Percentiles rank a stretch among this genome's conserved stretches.
phyloP scores from a whole-genome alignment of 2,329 filamentous ascomycete species.

The Hymenoscyphus occultus region DNA sequence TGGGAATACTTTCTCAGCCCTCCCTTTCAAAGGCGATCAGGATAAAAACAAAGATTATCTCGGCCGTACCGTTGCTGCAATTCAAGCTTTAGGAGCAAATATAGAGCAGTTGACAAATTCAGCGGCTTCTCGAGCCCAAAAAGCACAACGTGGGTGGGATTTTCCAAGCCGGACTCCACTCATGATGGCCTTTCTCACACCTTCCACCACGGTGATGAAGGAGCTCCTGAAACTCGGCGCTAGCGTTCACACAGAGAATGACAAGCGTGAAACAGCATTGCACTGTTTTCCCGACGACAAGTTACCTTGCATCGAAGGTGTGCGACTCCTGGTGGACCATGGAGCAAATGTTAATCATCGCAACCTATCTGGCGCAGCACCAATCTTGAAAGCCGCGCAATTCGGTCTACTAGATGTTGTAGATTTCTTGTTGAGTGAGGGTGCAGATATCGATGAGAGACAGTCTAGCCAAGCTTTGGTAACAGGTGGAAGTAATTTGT shows the following conservation, averaged over 20 bases:
- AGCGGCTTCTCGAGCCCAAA: background rate
- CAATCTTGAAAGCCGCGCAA: background rate
- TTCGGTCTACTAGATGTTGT: background rate
- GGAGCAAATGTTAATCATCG: background rate
- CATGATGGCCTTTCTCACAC: background rate
- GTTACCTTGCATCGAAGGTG: background rate
- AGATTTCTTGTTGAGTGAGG: background rate
- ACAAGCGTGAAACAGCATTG: background rate
- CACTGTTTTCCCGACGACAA: background rate
- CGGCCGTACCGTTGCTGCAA: background rate
- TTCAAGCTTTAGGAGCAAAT: background rate
- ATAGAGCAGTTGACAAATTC: background rate
- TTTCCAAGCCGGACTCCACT: background rate
- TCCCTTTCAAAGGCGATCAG: background rate
- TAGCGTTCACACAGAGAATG: background rate
- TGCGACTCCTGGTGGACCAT: background rate
- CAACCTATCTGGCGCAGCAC: background rate
- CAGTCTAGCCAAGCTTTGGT: background rate
- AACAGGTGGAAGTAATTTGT: background rate
- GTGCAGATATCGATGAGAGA: slow-evolving; percentile 5
- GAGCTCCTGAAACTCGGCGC: background rate
- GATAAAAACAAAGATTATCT: background rate
- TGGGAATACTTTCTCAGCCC: background rate
- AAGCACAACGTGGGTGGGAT: background rate
- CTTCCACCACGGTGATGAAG: background rate